Percentiles rank a stretch among this genome's conserved stretches.
Evolutionary conservation across 148 eudicot species (phyloP).

Genomic region (Tetragonia tetragonoides): DNA sequence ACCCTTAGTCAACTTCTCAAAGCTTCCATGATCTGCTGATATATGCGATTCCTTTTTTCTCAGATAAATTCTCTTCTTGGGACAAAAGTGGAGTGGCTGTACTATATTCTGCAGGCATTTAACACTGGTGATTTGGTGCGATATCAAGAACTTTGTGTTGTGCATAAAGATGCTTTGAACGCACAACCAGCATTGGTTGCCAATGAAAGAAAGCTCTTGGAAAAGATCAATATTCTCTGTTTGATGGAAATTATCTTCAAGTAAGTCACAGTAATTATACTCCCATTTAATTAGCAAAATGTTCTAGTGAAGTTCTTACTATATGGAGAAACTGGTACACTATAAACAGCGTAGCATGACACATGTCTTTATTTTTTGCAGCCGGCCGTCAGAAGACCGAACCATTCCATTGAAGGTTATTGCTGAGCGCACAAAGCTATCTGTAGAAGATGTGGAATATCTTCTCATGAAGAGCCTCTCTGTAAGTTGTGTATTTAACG

Average conservation of each 20-base stretch:
- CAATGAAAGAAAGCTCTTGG: conserved; percentile 82
- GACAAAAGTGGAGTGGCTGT: conserved; percentile 95
- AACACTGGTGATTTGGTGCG: conserved; percentile 82
- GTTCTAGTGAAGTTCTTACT: not conserved
- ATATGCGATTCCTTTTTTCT: conserved; percentile 19
- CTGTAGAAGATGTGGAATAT: conserved; percentile 85
- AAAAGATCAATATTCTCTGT: conserved; percentile 90
- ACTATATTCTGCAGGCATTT: conserved; percentile 83
- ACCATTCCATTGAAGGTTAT: conserved; percentile 77
- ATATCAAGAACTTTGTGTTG: conserved; percentile 82
- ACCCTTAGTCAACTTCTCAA: not conserved
- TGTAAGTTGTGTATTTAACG: conserved; percentile 37
- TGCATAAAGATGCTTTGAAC: conserved; percentile 70
- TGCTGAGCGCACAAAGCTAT: conserved; percentile 76
- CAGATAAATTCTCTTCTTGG: conserved; percentile 87
- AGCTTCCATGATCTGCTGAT: conserved; percentile 12
- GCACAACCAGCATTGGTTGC: conserved; percentile 91
- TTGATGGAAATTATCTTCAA: conserved; percentile 97
- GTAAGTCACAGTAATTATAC: conserved; percentile 28
- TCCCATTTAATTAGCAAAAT: not conserved
- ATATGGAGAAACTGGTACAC: not conserved
- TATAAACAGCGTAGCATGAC: conserved; percentile 9
- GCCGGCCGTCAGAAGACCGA: conserved; percentile 89
- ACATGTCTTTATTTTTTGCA: conserved; percentile 31
- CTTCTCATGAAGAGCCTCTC: conserved; percentile 99